Base-by-base conservation (phyloP, 495 filamentous ascomycete species). In the Polyplosphaeria fusca region DNA sequence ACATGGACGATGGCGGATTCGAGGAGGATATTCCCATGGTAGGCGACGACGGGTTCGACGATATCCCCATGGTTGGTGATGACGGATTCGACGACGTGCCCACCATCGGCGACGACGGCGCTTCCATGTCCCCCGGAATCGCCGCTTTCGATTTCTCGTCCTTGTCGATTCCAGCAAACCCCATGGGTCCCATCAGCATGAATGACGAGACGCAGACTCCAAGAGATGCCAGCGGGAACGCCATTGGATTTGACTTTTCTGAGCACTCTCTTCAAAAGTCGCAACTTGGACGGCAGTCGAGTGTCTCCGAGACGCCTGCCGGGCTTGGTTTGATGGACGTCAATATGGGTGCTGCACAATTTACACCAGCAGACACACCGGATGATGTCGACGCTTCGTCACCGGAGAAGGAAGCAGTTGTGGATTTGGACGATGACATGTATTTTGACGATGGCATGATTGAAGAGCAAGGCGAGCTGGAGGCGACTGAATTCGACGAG, bases 301-400 rank as follows among this genome's bases (percentile, higher is more conserved):
- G 38, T 22, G 47, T 22, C 20, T 35, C 25, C 9, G 55, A 55
- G 0, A 23, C 16, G 14, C 52, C 56, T 22, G 32, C 38, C 7
- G 57, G 62, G 2, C 47, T 65, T 20, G 62, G 62, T 18, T 46
- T 65, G 24, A 40, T 61, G 47, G 39, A 58, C 23, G 4, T 65
- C 18, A 37, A 51, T 13, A 28, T 23, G 22, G 62, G 42, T 22
- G 30, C 12, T 1, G 46, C 45, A 22, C 22, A n/a, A 37, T 47
- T 57, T 13, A 58, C 62, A 2, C 52, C 52, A 11, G 53, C 42
- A 9, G 52, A 51, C 16, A 89, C 90, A 38, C 87, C 87, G 0
- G 86, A 86, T 13, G 82, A 90, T 27, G 89, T 88, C 66, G 78
- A 77, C 27, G 11, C 39, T 20, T 9, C 7, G 30, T 35, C 30